These are phyloP conservation scores for Ustilago tritici DNA, from an alignment of 1,284 basidiomycete genomes.

Conservation along the genomic window DNA sequence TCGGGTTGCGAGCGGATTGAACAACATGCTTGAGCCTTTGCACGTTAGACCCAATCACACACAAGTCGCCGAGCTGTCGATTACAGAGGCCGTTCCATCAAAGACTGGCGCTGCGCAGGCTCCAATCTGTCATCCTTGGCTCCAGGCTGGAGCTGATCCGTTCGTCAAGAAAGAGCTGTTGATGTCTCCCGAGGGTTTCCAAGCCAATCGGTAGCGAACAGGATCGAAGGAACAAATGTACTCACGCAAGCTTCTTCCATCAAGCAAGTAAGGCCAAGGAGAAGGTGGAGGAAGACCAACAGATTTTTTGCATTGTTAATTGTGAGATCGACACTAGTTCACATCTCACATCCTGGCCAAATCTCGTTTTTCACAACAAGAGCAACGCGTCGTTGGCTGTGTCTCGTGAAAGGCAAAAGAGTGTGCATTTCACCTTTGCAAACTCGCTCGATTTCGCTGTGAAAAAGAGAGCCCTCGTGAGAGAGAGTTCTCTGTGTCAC, in stretches of 20 bases:
- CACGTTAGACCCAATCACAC: background rate
- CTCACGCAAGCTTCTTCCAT: no score
- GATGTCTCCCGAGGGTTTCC: no score
- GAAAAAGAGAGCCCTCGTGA: background rate
- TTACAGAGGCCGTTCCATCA: background rate
- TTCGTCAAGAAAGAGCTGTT: no score
- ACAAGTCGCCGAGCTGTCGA: background rate
- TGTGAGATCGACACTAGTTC: background rate
- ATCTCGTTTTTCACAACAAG: background rate
- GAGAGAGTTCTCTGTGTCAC: background rate
- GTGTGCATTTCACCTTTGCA: constrained; percentile 1
- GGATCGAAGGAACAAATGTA: background rate
- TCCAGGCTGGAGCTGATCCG: background rate
- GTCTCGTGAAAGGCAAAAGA: constrained; percentile 4
- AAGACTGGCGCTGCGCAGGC: background rate
- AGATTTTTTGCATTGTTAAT: background rate
- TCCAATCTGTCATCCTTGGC: background rate
- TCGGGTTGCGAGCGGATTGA: constrained; percentile 86
- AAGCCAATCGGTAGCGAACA: background rate
- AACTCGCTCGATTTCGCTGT: background rate
- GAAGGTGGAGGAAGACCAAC: background rate
- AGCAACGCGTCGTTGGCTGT: background rate
- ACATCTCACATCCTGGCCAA: no score
- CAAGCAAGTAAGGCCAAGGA: background rate
- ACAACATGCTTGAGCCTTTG: constrained; percentile 62